Evolutionary conservation across 805 yeast species (phyloP).

Genomic region (Lipomyces spencermartinsiae): DNA sequence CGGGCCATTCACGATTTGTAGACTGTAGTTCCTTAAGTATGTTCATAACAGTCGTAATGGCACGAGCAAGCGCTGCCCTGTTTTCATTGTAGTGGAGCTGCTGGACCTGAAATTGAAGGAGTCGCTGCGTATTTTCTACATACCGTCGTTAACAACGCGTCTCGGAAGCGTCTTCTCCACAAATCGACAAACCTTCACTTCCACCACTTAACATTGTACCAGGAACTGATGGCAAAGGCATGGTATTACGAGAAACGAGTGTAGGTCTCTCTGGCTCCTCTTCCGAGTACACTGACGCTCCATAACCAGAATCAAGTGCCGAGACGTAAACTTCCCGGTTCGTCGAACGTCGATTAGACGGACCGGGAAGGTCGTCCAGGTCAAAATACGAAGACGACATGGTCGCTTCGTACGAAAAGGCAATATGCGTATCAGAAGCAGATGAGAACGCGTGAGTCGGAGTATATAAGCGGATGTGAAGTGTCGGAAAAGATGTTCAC

Average conservation of each 20-base stretch:
- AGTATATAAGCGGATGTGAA: not conserved
- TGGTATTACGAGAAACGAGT: slow-evolving; percentile 3
- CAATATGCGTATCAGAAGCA: not conserved
- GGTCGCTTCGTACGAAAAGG: not conserved
- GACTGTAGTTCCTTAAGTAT: slow-evolving; percentile 44
- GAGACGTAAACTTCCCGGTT: slow-evolving; percentile 30
- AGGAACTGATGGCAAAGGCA: slow-evolving; percentile 12
- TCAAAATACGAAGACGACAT: slow-evolving; percentile 34
- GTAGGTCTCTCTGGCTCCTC: slow-evolving; percentile 11
- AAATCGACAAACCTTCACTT: not conserved
- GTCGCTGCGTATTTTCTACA: slow-evolving; percentile 34
- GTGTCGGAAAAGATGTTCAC: not conserved
- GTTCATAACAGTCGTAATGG: slow-evolving; percentile 42
- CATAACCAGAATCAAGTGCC: slow-evolving; percentile 39
- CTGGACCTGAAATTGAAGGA: slow-evolving; percentile 59
- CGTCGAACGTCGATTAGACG: slow-evolving; percentile 18
- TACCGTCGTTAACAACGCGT: not conserved
- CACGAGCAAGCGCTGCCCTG: slow-evolving; percentile 64
- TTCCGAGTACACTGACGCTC: slow-evolving; percentile 33
- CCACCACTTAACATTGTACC: not conserved
- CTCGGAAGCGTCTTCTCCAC: not conserved
- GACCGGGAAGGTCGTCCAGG: slow-evolving; percentile 29
- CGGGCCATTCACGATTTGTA: slow-evolving; percentile 42
- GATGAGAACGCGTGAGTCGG: not conserved
- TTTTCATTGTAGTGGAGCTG: slow-evolving; percentile 81